Evolutionary conservation across 2,329 filamentous ascomycete species (phyloP).

Genomic region (Microdochium nivale): DNA sequence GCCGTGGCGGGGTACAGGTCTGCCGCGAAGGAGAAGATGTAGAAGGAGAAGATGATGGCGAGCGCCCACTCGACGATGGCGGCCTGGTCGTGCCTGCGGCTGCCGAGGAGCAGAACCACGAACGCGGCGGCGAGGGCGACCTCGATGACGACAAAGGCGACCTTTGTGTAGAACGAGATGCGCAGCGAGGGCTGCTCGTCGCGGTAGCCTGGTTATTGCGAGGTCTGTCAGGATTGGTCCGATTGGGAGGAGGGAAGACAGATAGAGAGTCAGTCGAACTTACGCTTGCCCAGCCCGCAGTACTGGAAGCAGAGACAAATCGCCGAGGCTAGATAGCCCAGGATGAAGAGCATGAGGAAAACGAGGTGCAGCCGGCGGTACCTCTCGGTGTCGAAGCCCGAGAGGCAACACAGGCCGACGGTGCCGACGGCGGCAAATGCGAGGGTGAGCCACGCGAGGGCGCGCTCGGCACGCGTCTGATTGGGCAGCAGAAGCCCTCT

Average conservation of each 20-base stretch:
- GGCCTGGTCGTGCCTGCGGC: slow-evolving; percentile 49
- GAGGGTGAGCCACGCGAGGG: not conserved
- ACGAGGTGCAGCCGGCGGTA: not conserved
- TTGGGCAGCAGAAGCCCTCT: not conserved
- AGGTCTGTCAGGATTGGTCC: not conserved
- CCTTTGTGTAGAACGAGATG: slow-evolving; percentile 79
- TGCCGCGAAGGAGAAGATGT: slow-evolving; percentile 77
- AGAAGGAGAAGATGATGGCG: slow-evolving; percentile 79
- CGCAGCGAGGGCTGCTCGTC: slow-evolving; percentile 63
- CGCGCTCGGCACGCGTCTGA: not conserved
- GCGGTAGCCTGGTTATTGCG: slow-evolving; percentile 53
- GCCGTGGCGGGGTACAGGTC: slow-evolving; percentile 86
- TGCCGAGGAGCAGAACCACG: slow-evolving; percentile 34
- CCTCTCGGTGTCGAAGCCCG: not conserved
- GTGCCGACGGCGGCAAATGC: slow-evolving; percentile 1
- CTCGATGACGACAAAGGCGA: slow-evolving; percentile 75
- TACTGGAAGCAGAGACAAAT: not conserved
- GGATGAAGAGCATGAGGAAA: not conserved
- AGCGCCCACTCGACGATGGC: slow-evolving; percentile 76
- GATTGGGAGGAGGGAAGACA: not conserved
- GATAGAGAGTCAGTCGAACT: not conserved
- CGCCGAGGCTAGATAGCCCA: not conserved
- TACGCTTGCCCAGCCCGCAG: not conserved
- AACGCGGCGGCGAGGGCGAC: slow-evolving; percentile 69
- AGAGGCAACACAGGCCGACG: slow-evolving; percentile 1